A percentile compares a stretch with the other conserved stretches of the same genome.
Conservation (phyloP, 2,329 filamentous ascomycete genomes). For the Coniella vitis region DNA sequence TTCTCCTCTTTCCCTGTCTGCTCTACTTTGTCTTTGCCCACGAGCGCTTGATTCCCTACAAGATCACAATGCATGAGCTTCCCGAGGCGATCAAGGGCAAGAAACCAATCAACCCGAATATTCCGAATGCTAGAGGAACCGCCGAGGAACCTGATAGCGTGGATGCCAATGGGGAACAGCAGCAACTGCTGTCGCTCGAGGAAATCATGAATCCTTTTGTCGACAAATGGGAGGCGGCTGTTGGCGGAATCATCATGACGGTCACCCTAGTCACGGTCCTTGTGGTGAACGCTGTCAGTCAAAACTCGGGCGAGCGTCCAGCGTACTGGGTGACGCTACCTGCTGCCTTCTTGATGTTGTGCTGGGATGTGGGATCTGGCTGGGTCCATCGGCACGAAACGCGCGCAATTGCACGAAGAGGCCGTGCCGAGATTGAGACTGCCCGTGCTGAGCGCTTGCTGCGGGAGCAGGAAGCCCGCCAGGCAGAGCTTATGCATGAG, state of each 20-base stretch:
- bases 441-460: conserved; percentile 32
- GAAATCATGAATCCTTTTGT: conserved; percentile 72
- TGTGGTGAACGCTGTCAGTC: conserved; percentile 55
- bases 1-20: conserved; percentile 63
- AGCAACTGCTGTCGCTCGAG: conserved; percentile 54
- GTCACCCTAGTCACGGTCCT: conserved; percentile 59
- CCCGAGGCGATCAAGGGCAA: conserved; percentile 47
- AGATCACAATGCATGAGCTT: conserved; percentile 63
- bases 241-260: conserved; percentile 61
- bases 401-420: conserved; percentile 52
- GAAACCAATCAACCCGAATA: conserved; percentile 65
- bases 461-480: conserved; percentile 26
- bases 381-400: conserved; percentile 59
- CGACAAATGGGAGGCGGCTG: conserved; percentile 57
- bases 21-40: conserved; percentile 63
- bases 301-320: conserved; percentile 41
- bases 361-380: conserved; percentile 58
- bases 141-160: conserved; percentile 44
- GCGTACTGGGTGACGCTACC: conserved; percentile 66
- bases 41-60: conserved; percentile 54
- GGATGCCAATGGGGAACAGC: conserved; percentile 39
- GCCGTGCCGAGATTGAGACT: conserved; percentile 41
- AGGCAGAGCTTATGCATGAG: conserved; percentile 1
- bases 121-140: conserved; percentile 54
- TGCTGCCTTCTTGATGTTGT: conserved; percentile 61